Evolutionary conservation across 805 yeast species (phyloP).

Genomic region (Starmerella kuoi): DNA sequence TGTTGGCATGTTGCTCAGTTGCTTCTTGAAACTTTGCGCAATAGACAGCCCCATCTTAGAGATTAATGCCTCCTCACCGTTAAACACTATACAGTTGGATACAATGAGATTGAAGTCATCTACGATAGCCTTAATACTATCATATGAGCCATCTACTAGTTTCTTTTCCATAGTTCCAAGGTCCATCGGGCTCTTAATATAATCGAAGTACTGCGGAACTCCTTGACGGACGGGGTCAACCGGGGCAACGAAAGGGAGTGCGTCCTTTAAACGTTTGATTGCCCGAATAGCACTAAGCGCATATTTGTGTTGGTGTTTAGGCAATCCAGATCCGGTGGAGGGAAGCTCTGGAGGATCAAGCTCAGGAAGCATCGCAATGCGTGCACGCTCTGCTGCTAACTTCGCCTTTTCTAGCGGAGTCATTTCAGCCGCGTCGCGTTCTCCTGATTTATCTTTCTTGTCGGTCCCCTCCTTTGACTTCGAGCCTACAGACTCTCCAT

Average conservation of each 20-base stretch:
- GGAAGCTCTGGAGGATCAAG: conserved; percentile 22
- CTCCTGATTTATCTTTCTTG: conserved; percentile 2
- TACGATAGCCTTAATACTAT: conserved; percentile 50
- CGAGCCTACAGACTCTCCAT: neutral
- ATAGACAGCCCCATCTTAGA: conserved; percentile 85
- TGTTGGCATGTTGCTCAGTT: conserved; percentile 82
- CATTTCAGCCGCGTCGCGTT: conserved; percentile 5
- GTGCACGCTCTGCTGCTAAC: conserved; percentile 20
- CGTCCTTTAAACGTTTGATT: conserved; percentile 81
- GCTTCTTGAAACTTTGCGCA: conserved; percentile 86
- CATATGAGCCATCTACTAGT: conserved; percentile 57
- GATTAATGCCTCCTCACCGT: conserved; percentile 72
- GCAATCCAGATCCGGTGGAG: conserved; percentile 23
- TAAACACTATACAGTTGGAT: conserved; percentile 65
- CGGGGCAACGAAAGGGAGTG: conserved; percentile 77
- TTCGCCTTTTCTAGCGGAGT: conserved; percentile 22
- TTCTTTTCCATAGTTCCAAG: conserved; percentile 80
- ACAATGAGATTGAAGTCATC: conserved; percentile 81
- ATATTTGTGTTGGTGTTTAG: conserved; percentile 67
- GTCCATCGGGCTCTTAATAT: conserved; percentile 84
- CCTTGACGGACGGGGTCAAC: conserved; percentile 82
- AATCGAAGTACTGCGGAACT: conserved; percentile 81
- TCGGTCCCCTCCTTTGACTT: neutral
- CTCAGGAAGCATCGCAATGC: conserved; percentile 21
- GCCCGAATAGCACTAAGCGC: conserved; percentile 71